Evolutionary conservation across 1,284 basidiomycete genomes (phyloP).

Genomic region (Ganoderma meredithae): DNA sequence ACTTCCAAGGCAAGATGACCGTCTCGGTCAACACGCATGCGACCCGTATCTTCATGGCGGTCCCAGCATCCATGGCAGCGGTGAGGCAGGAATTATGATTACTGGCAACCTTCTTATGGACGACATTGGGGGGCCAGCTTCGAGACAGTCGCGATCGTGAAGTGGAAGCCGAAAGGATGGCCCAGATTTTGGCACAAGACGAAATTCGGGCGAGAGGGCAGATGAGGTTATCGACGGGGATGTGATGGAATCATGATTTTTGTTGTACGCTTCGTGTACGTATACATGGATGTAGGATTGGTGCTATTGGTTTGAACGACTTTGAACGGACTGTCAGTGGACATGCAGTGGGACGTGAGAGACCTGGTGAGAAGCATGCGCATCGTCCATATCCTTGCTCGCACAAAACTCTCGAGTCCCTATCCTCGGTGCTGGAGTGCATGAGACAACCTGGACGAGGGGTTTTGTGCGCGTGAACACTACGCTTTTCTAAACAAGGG

Average conservation of each 20-base stretch:
- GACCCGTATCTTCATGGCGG: slow-evolving; percentile 43
- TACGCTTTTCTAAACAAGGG: background rate
- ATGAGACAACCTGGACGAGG: too few species aligned
- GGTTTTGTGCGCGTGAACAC: background rate
- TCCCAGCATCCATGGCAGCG: slow-evolving; percentile 29
- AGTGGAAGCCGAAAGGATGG: slow-evolving; percentile 14
- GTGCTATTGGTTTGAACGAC: background rate
- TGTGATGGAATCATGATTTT: background rate
- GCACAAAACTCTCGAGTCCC: too few species aligned
- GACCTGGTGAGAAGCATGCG: background rate
- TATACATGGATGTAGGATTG: slow-evolving; percentile 3
- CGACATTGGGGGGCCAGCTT: slow-evolving; percentile 4
- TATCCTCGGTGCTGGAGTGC: too few species aligned
- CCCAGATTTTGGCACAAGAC: background rate
- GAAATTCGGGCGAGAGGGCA: slow-evolving; percentile 5
- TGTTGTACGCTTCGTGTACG: background rate
- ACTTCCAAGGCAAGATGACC: slow-evolving; percentile 36
- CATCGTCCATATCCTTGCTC: background rate
- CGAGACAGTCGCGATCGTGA: background rate
- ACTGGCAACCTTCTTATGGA: background rate
- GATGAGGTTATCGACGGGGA: background rate
- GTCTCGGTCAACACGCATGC: slow-evolving; percentile 42
- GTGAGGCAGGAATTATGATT: slow-evolving; percentile 34
- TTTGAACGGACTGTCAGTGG: background rate
- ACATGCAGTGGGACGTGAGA: background rate